Conservation (phyloP, 2,329 filamentous ascomycete species). For the Apiospora aurea region DNA sequence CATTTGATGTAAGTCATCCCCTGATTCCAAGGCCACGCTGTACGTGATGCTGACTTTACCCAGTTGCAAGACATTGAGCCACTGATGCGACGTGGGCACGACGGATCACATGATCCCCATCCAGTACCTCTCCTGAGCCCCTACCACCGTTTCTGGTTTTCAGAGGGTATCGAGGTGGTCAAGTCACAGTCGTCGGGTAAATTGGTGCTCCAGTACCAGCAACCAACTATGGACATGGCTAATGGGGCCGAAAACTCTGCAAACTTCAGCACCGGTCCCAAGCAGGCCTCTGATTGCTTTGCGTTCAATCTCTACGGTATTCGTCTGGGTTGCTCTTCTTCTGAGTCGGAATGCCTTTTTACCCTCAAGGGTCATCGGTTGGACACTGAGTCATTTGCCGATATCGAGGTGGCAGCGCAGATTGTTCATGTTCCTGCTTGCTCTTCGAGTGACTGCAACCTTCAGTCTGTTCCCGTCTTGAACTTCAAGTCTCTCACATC, state of each 20-base stretch:
- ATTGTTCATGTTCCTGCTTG: slow-evolving; percentile 35
- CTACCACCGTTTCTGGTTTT: slow-evolving; percentile 42
- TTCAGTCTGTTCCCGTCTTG: slow-evolving; percentile 33
- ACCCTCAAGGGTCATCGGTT: slow-evolving; percentile 39
- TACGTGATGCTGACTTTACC: background rate
- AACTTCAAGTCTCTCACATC: slow-evolving; percentile 40
- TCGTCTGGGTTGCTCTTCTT: slow-evolving; percentile 40
- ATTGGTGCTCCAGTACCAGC: slow-evolving; percentile 41
- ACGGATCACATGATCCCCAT: slow-evolving; percentile 24
- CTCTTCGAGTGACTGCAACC: slow-evolving; percentile 31
- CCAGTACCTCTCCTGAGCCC: slow-evolving; percentile 39
- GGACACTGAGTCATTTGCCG: background rate
- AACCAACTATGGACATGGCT: slow-evolving; percentile 34
- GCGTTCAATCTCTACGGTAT: slow-evolving; percentile 28
- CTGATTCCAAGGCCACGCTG: background rate
- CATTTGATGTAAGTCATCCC: slow-evolving; percentile 37
- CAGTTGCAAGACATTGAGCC: background rate
- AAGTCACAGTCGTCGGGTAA: slow-evolving; percentile 40
- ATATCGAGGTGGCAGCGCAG: background rate
- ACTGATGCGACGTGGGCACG: background rate
- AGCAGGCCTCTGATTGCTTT: slow-evolving; percentile 28
- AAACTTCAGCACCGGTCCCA: slow-evolving; percentile 37
- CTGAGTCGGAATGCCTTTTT: slow-evolving; percentile 36
- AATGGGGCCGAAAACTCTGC: slow-evolving; percentile 31
- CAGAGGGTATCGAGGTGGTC: slow-evolving; percentile 36